Base-by-base conservation (phyloP, 148 eudicot genomes). In the Diospyros lotus region DNA sequence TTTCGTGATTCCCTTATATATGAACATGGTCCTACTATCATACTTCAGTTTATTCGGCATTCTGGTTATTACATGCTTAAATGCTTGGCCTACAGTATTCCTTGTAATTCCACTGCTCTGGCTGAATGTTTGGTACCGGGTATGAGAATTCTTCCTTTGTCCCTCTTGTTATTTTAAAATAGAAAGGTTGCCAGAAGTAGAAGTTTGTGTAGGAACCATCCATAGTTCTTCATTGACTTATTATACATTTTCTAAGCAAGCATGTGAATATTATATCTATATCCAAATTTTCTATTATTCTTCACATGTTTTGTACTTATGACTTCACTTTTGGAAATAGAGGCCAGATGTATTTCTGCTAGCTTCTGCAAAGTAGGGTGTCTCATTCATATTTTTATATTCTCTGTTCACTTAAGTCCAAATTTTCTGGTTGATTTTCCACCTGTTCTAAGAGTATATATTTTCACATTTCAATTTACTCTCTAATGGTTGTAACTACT, bases 81-180 rank as follows among this genome's bases (percentile, higher is more conserved):
- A 87, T 80, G 89, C 88, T 68, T 89, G 92, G 92, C 92, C 92
- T 11, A 83, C 83, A 50, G 58, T 83, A 43, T 68, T 83, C 73
- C 73, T 83, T 38, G 69, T 86, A 15, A 15, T 86, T 74, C 89
- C 89, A 1, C 72, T 86, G 44, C 64, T 65, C 42, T 86, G 85
- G 84, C 62, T 81, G 53, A 86, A 86, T 71, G 9, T 83, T 38
- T 83, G 84, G 84, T 83, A 83, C 45, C 83, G 79, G 86, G 88
- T 85, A 81, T 59, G 81, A 1, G 4, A 14, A 44, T 7, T 65
- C 8, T 65, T 70, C 0, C 14, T 50, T 12, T 10, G 39, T 63
- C 55, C 46, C 15, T 53, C 66, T 18, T 51, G 6, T 72, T 3
- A 38, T 42, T 9, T 43, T 56, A 44, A 15, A 15, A 6, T 41